phyloP scores from a whole-genome alignment of 176 grass and related monocot genomes.

The Oryza brachyantha region DNA sequence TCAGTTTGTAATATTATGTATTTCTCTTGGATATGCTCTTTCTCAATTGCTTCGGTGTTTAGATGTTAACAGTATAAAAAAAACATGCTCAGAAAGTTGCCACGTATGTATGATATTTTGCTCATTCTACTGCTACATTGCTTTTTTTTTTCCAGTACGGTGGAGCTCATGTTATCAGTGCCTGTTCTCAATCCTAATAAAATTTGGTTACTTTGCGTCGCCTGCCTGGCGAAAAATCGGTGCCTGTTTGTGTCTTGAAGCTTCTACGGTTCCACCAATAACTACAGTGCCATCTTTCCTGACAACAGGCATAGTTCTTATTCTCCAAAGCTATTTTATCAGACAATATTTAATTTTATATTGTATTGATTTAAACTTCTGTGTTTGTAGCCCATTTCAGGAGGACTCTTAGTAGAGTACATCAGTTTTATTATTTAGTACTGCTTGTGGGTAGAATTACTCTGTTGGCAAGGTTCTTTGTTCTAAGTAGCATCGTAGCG shows the following conservation, averaged over 20 bases:
- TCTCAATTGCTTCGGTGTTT: not conserved
- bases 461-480: conserved; percentile 28
- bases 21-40: not conserved
- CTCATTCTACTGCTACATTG: not conserved
- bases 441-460: conserved; percentile 14
- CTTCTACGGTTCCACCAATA: conserved; percentile 8
- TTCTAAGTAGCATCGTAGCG: conserved; percentile 20
- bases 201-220: not conserved
- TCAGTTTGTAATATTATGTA: not conserved
- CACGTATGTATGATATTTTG: not conserved
- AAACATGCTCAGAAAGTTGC: not conserved
- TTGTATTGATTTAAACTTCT: not conserved
- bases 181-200: conserved; percentile 24
- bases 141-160: conserved; percentile 22
- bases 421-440: conserved; percentile 5
- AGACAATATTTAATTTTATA: not conserved
- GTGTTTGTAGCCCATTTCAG: conserved; percentile 18
- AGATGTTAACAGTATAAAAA: not conserved
- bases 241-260: not conserved
- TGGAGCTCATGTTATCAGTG: conserved; percentile 45
- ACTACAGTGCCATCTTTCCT: conserved; percentile 16
- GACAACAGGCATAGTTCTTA: conserved; percentile 26
- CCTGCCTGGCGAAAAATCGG: not conserved
- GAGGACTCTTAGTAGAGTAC: conserved; percentile 26
- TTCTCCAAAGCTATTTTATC: not conserved